phyloP scores from a whole-genome alignment of 768 basidiomycete species.

The Lactarius quietus region DNA sequence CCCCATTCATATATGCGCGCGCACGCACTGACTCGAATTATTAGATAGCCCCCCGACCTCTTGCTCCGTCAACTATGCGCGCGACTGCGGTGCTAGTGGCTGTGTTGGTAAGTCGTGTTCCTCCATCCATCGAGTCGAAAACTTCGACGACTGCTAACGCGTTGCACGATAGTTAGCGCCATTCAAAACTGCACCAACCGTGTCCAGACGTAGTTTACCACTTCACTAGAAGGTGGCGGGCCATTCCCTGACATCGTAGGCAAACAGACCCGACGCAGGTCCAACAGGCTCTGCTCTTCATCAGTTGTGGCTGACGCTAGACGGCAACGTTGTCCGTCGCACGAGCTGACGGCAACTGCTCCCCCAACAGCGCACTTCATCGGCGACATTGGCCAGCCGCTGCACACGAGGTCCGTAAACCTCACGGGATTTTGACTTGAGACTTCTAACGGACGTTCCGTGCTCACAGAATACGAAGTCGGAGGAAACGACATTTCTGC shows the following conservation, averaged over 20 bases:
- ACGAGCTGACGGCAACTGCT: not conserved
- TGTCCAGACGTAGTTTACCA: slow-evolving; percentile 34
- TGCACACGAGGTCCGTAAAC: slow-evolving; percentile 38
- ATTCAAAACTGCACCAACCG: slow-evolving; percentile 57
- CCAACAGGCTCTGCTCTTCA: slow-evolving; percentile 52
- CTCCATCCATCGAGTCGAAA: not conserved
- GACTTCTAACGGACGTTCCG: not conserved
- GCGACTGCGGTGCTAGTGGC: slow-evolving; percentile 42
- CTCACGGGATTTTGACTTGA: not conserved
- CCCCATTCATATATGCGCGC: not conserved
- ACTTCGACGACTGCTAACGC: not conserved
- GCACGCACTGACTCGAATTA: not conserved
- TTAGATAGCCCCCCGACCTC: slow-evolving; percentile 42
- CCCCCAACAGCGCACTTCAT: slow-evolving; percentile 33
- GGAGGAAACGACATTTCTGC: slow-evolving; percentile 46
- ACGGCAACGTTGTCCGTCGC: not conserved
- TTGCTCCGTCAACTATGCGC: slow-evolving; percentile 46
- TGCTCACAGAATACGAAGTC: slow-evolving; percentile 33
- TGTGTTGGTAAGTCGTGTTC: slow-evolving; percentile 30
- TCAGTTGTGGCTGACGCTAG: slow-evolving; percentile 33
- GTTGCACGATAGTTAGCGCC: slow-evolving; percentile 40
- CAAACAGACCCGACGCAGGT: slow-evolving; percentile 40
- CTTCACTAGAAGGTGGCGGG: not conserved
- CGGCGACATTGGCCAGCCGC: slow-evolving; percentile 49
- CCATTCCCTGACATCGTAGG: not conserved